phyloP scores from a whole-genome alignment of 345 rosid genomes.

The Dipteronia sinensis region DNA sequence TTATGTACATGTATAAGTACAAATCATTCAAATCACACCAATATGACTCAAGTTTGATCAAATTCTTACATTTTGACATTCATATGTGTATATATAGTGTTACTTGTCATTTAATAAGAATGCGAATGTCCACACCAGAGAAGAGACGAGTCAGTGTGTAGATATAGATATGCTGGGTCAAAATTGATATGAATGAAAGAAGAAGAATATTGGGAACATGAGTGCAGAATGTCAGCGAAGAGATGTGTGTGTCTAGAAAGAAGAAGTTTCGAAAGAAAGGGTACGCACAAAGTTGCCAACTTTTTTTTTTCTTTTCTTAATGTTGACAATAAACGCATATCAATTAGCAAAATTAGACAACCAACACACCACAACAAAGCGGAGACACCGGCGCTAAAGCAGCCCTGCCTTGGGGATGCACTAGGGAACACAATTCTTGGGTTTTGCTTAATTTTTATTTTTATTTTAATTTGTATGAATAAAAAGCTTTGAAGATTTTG shows the following conservation, averaged over 20 bases:
- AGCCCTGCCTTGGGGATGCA: constrained; percentile 56
- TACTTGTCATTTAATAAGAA: no score
- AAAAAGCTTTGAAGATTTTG: constrained; percentile 31
- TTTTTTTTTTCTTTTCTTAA: background rate
- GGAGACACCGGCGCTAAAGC: constrained; percentile 72
- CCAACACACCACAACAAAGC: constrained; percentile 32
- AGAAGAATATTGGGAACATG: constrained; percentile 47
- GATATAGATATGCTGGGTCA: background rate
- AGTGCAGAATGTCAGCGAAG: constrained; percentile 62
- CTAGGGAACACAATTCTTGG: constrained; percentile 60
- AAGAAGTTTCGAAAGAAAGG: constrained; percentile 22
- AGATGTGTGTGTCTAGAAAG: constrained; percentile 34
- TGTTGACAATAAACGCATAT: constrained; percentile 6
- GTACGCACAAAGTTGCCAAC: constrained; percentile 21
- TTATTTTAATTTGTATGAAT: no score
- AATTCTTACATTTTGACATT: background rate
- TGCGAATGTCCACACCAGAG: background rate
- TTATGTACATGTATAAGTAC: constrained; percentile 17
- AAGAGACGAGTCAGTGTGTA: no score
- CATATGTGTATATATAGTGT: no score
- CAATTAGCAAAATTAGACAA: constrained; percentile 19
- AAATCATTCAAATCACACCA: background rate
- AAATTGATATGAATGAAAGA: background rate
- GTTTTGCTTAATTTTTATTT: constrained; percentile 31
- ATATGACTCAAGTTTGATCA: no score